These are phyloP conservation scores for Physaria fendleri DNA, from an alignment of 345 rosid genomes.

Conservation along the genomic window DNA sequence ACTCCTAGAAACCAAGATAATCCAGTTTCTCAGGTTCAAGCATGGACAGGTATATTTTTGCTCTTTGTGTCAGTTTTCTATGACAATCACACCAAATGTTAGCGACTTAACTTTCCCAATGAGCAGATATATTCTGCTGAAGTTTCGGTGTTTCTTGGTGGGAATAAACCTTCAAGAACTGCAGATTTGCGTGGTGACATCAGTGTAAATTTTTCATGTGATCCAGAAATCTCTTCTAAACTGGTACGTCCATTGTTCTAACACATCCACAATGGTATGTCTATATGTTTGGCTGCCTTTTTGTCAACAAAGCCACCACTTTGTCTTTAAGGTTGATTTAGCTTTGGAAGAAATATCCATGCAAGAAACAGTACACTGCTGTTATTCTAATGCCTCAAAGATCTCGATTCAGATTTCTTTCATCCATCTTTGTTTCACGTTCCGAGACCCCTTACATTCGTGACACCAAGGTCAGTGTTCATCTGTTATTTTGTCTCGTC, in stretches of 20 bases:
- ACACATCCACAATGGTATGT: neutral
- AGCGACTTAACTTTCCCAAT: slow-evolving; percentile 16
- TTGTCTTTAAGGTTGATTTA: slow-evolving; percentile 58
- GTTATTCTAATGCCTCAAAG: slow-evolving; percentile 76
- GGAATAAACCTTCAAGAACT: slow-evolving; percentile 83
- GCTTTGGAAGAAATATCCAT: slow-evolving; percentile 84
- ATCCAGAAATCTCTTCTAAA: slow-evolving; percentile 77
- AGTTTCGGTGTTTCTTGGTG: slow-evolving; percentile 78
- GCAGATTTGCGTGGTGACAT: slow-evolving; percentile 84
- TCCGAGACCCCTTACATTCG: slow-evolving; percentile 16
- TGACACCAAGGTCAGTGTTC: slow-evolving; percentile 60
- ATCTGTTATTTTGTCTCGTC: neutral
- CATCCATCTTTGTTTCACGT: slow-evolving; percentile 35
- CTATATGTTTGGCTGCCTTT: neutral
- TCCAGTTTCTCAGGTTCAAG: slow-evolving; percentile 84
- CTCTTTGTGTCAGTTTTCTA: neutral
- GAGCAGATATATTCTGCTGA: slow-evolving; percentile 75
- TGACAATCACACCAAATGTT: slow-evolving; percentile 10
- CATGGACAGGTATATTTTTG: slow-evolving; percentile 68
- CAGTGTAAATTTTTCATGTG: slow-evolving; percentile 80
- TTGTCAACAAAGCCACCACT: slow-evolving; percentile 1
- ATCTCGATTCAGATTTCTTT: slow-evolving; percentile 42
- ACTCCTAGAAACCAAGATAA: slow-evolving; percentile 77
- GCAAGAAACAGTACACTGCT: slow-evolving; percentile 67
- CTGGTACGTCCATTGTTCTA: slow-evolving; percentile 39